phyloP scores from a whole-genome alignment of 1,284 basidiomycete genomes.

The Ustilago shanxiensis region DNA sequence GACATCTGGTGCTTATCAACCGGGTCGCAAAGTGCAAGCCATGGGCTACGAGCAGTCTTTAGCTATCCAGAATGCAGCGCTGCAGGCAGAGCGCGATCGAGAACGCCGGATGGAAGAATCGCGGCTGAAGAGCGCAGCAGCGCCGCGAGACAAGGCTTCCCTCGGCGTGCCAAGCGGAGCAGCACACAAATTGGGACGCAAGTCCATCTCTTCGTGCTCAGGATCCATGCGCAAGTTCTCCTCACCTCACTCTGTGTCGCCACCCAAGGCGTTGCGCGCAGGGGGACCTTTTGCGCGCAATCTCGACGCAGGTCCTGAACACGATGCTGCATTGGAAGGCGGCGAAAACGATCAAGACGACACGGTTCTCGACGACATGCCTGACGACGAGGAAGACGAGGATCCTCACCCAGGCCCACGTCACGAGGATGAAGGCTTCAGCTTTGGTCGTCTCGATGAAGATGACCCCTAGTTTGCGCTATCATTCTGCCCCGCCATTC shows the following conservation, averaged over 20 bases:
- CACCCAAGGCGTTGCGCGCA: constrained; percentile 32
- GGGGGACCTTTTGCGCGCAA: constrained; percentile 42
- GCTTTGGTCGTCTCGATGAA: constrained; percentile 35
- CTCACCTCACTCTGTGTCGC: constrained; percentile 31
- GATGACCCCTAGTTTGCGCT: constrained; percentile 23
- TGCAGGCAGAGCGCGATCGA: constrained; percentile 45
- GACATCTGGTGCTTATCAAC: constrained; percentile 33
- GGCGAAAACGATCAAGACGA: constrained; percentile 44
- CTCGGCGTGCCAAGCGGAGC: constrained; percentile 44
- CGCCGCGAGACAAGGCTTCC: constrained; percentile 33
- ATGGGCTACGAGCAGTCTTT: constrained; percentile 48
- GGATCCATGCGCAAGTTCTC: constrained; percentile 45
- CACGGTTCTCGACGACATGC: constrained; percentile 16
- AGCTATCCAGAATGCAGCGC: constrained; percentile 46
- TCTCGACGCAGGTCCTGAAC: constrained; percentile 30
- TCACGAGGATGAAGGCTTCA: constrained; percentile 39
- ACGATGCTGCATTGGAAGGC: constrained; percentile 42
- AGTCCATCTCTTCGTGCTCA: constrained; percentile 52
- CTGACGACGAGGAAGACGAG: constrained; percentile 31
- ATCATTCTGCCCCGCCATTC: not conserved
- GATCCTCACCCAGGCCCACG: constrained; percentile 36
- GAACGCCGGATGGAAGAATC: constrained; percentile 37
- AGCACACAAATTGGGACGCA: constrained; percentile 45
- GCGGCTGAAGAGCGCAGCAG: constrained; percentile 21
- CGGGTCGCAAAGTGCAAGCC: constrained; percentile 43